Evolutionary conservation across 2,329 filamentous ascomycete genomes (phyloP).

Genomic region (Beauveria caledonica): DNA sequence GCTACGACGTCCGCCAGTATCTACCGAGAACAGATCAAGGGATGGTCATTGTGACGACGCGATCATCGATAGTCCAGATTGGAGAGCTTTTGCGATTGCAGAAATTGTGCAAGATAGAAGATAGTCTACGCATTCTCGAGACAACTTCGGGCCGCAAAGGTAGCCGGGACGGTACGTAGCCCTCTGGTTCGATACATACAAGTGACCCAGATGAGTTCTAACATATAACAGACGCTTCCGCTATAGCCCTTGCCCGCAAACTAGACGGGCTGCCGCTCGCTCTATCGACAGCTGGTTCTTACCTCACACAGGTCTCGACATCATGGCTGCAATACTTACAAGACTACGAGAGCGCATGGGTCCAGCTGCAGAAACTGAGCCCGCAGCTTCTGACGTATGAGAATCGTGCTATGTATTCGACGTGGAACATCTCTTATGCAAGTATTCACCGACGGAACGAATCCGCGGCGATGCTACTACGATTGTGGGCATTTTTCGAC

Average conservation of each 20-base stretch:
- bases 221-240: conserved; percentile 21
- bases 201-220: background rate
- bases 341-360: conserved; percentile 31
- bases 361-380: conserved; percentile 21
- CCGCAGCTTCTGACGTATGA: conserved; percentile 22
- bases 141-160: conserved; percentile 19
- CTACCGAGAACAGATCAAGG: conserved; percentile 28
- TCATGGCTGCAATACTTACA: conserved; percentile 31
- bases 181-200: background rate
- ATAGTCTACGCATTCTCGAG: conserved; percentile 25
- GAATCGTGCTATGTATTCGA: conserved; percentile 26
- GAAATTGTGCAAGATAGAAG: conserved; percentile 22
- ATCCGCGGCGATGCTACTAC: conserved; percentile 25
- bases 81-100: conserved; percentile 19
- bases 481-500: conserved; percentile 35
- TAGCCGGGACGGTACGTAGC: conserved; percentile 19
- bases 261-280: conserved; percentile 39
- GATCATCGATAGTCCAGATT: conserved; percentile 20
- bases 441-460: conserved; percentile 24
- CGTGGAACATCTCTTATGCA: conserved; percentile 31
- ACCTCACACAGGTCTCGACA: conserved; percentile 29
- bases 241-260: conserved; percentile 11
- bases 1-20: conserved; percentile 25
- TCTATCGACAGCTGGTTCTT: conserved; percentile 36
- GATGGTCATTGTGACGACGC: conserved; percentile 33